These are phyloP conservation scores for Solanum verrucosum DNA, from an alignment of 257 asterid genomes.

Conservation along the genomic window DNA sequence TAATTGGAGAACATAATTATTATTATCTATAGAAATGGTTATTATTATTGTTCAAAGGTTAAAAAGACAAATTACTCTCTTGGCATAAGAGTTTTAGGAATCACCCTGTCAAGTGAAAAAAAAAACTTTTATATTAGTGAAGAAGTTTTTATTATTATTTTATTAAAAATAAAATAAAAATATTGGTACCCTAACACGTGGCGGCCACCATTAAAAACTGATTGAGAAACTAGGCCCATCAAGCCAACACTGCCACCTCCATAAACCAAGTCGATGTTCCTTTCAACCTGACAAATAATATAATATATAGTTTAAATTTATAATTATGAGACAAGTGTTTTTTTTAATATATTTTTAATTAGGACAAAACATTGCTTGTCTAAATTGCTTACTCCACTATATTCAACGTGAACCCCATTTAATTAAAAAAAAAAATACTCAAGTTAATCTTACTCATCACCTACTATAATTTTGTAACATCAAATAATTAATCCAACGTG, in stretches of 20 bases:
- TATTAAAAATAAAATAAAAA: not conserved
- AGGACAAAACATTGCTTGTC: slow-evolving; percentile 7
- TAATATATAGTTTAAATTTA: not conserved
- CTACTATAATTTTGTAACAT: not conserved
- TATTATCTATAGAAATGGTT: not conserved
- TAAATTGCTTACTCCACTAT: slow-evolving; percentile 13
- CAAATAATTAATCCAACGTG: not conserved
- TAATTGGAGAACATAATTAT: not conserved
- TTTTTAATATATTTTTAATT: not conserved
- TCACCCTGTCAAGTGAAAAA: slow-evolving; percentile 47
- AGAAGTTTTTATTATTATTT: not conserved
- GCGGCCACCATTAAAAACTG: slow-evolving; percentile 79
- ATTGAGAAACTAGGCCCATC: slow-evolving; percentile 70
- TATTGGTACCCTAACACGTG: slow-evolving; percentile 68
- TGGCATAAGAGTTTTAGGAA: slow-evolving; percentile 88
- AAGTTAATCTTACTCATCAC: slow-evolving; percentile 19
- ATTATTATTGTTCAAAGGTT: not conserved
- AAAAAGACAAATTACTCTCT: slow-evolving; percentile 46
- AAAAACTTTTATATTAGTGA: not conserved
- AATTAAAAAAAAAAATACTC: not conserved
- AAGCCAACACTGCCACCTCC: slow-evolving; percentile 80
- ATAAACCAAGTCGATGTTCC: slow-evolving; percentile 80
- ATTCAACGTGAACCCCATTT: slow-evolving; percentile 8
- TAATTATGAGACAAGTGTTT: not conserved
- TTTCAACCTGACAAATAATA: slow-evolving; percentile 52